A percentile compares a stretch with the other conserved stretches of the same genome.
Conservation (phyloP, 1,284 basidiomycete genomes). For the Ganoderma lingzhi region DNA sequence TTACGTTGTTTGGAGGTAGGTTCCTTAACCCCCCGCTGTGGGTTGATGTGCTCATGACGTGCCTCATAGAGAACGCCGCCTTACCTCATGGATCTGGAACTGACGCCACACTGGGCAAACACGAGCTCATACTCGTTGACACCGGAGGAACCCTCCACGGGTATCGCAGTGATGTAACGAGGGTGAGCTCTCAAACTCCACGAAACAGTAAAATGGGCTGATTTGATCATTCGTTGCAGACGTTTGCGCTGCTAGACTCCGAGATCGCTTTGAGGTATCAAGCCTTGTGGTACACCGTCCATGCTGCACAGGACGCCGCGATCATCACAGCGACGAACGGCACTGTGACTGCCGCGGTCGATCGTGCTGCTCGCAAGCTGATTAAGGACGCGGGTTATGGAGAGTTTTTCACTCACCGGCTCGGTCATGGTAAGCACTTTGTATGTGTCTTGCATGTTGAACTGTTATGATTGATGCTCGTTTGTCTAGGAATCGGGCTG, state of each 20-base stretch:
- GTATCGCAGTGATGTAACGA: conserved; percentile 81
- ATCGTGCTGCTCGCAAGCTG: conserved; percentile 68
- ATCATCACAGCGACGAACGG: conserved; percentile 57
- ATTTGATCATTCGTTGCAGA: conserved; percentile 51
- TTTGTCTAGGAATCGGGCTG: conserved; percentile 73
- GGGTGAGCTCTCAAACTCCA: conserved; percentile 51
- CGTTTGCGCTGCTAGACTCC: conserved; percentile 70
- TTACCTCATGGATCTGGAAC: conserved; percentile 85
- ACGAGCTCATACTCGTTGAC: conserved; percentile 84
- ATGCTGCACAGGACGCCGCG: conserved; percentile 68
- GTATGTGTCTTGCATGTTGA: not conserved
- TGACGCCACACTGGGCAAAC: conserved; percentile 61
- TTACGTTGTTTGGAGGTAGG: conserved; percentile 82
- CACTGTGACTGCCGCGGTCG: conserved; percentile 63
- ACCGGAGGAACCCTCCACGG: conserved; percentile 75
- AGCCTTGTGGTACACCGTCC: conserved; percentile 74
- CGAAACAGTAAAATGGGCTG: not conserved
- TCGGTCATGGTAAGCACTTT: conserved; percentile 72
- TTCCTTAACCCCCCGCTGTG: not conserved
- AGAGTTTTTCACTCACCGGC: conserved; percentile 80
- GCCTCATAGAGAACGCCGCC: conserved; percentile 78
- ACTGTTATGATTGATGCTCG: not conserved
- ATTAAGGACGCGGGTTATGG: conserved; percentile 59
- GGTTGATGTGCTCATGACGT: not conserved
- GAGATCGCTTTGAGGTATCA: conserved; percentile 62